phyloP scores from a whole-genome alignment of 2,329 filamentous ascomycete species.

The Onygenales sp. region DNA sequence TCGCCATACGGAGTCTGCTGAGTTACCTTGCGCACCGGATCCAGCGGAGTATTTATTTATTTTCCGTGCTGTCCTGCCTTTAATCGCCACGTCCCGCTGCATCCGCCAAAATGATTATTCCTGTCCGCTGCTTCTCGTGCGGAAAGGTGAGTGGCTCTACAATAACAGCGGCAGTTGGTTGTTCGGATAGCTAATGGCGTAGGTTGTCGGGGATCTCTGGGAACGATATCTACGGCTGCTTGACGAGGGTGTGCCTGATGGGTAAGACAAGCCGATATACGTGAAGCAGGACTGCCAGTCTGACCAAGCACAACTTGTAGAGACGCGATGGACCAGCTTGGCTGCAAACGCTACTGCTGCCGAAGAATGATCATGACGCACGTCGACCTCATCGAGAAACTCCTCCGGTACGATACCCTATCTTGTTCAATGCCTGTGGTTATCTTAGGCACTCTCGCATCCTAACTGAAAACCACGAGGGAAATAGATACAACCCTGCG shows the following conservation, averaged over 20 bases:
- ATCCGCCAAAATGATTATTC: constrained; percentile 71
- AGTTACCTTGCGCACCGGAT: too few relatives aligned
- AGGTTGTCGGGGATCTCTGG: constrained; percentile 98
- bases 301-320: constrained; percentile 36
- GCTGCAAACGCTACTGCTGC: constrained; percentile 94
- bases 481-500: constrained; percentile 38
- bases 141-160: constrained; percentile 63
- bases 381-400: constrained; percentile 96
- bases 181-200: constrained; percentile 22
- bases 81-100: neutral
- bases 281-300: constrained; percentile 8
- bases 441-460: neutral
- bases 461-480: neutral
- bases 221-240: constrained; percentile 87
- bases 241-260: constrained; percentile 64
- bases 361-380: constrained; percentile 99
- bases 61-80: neutral
- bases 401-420: constrained; percentile 61
- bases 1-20: too few relatives aligned
- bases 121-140: constrained; percentile 96
- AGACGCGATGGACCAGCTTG: constrained; percentile 91
- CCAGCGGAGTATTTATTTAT: too few relatives aligned
- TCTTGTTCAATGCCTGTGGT: constrained; percentile 8
- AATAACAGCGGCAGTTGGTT: neutral
- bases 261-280: constrained; percentile 43